Base-by-base conservation (phyloP, 2,329 filamentous ascomycete species). In the Epichloe uncinata region DNA sequence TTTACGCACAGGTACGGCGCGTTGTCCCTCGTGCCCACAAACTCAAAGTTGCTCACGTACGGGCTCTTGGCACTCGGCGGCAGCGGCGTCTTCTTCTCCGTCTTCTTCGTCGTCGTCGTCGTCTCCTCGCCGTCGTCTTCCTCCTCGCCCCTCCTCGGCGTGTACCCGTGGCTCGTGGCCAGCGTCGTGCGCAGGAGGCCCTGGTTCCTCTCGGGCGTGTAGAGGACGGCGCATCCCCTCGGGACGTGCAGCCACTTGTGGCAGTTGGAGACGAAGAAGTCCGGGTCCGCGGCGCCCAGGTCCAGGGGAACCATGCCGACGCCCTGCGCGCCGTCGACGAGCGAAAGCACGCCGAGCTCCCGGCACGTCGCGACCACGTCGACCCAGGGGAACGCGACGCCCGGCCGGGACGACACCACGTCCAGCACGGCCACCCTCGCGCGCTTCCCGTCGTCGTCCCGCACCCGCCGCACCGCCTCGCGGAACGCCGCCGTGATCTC, bases 161-260 rank as follows among this genome's bases (percentile, higher is more conserved):
- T 61, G 64, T 87, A 95, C 0, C 87, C 85, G 63, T 90, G 86
- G 38, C 83, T 88, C 0, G 88, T 95, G 0, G 88, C 86, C 33
- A 94, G 64, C 0, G 87, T 83, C 2, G 82, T 82, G 13, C 81
- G 77, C 41, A 96, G 79, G 42, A 94, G 66, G 45, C 72, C 69
- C 63, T 96, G 91, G 64, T 94, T 89, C 20, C 84, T 75, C 16
- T 72, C 52, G 0, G 89, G 85, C 1, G 93, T 85, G 65, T 94
- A 85, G 55, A 96, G 78, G 4, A 93, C 71, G 3, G 88, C 88
- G 61, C 85, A 89, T 15, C 83, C 84, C 34, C 90, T 81, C 1
- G 90, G 91, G 0, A 80, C 78, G 60, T 80, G 82, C 7, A 96
- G 79, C 91, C 91, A 97, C 71, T 95, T 95, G 70, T 95, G 87